Conservation (phyloP, 2,329 filamentous ascomycete genomes). For the Lachnellula arida region DNA sequence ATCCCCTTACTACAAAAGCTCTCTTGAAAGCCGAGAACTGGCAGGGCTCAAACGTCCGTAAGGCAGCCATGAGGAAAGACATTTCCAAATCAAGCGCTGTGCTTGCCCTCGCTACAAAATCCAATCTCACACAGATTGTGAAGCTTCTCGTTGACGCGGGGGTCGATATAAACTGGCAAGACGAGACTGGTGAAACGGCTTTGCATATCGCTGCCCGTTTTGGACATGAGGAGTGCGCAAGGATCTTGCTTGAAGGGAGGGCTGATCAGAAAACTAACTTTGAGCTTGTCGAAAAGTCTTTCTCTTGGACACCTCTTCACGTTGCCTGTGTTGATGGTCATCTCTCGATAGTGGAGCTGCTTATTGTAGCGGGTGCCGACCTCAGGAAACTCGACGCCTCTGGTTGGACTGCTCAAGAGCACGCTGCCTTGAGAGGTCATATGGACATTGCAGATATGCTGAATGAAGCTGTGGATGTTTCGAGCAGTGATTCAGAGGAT, state of each 20-base stretch:
- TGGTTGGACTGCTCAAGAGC: slow-evolving; percentile 91
- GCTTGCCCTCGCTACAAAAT: slow-evolving; percentile 79
- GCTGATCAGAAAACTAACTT: slow-evolving; percentile 67
- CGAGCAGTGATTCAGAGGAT: slow-evolving; percentile 30
- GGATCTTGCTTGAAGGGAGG: slow-evolving; percentile 67
- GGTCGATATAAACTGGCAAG: slow-evolving; percentile 89
- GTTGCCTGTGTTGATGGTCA: slow-evolving; percentile 89
- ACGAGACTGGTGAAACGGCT: slow-evolving; percentile 84
- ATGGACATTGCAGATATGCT: slow-evolving; percentile 72
- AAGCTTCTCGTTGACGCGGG: slow-evolving; percentile 83
- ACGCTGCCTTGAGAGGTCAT: slow-evolving; percentile 86
- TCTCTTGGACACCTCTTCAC: slow-evolving; percentile 93
- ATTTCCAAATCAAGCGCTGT: slow-evolving; percentile 84
- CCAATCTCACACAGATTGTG: slow-evolving; percentile 81
- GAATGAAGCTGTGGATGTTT: slow-evolving; percentile 36
- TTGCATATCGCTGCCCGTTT: slow-evolving; percentile 88
- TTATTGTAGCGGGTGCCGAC: slow-evolving; percentile 75
- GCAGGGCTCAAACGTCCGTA: slow-evolving; percentile 57
- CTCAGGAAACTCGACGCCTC: slow-evolving; percentile 73
- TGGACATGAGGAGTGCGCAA: slow-evolving; percentile 76
- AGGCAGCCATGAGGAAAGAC: slow-evolving; percentile 60
- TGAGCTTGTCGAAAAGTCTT: slow-evolving; percentile 75
- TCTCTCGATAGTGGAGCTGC: slow-evolving; percentile 65
- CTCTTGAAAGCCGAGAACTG: slow-evolving; percentile 78
- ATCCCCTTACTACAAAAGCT: slow-evolving; percentile 77